Conservation (phyloP, 371 early-diverging fungal genomes). For the Parasitella parasitica region DNA sequence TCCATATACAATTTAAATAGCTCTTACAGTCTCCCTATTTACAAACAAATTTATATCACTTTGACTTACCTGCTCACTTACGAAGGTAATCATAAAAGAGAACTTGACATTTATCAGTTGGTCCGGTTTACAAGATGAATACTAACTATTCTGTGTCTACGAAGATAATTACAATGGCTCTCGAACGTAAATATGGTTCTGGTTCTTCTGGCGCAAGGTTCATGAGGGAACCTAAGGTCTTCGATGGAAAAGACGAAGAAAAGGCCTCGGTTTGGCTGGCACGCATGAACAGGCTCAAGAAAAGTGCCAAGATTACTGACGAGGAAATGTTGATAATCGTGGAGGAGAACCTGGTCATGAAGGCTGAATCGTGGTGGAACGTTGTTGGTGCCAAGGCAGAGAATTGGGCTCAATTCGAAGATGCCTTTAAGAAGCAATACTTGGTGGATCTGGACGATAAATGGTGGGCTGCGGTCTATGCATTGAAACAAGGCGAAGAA, state of each 20-base stretch:
- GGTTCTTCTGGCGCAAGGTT: not conserved
- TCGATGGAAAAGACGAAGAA: not conserved
- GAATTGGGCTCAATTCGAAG: not conserved
- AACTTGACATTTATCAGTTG: too few species aligned
- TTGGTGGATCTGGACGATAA: slow-evolving; percentile 14
- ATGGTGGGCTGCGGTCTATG: slow-evolving; percentile 3
- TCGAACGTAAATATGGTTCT: too few species aligned
- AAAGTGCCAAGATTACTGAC: not conserved
- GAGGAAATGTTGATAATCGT: slow-evolving; percentile 1
- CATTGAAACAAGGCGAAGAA: not conserved
- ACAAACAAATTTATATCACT: too few species aligned
- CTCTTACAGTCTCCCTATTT: too few species aligned
- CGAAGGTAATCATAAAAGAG: too few species aligned
- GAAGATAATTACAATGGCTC: too few species aligned
- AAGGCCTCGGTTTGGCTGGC: not conserved
- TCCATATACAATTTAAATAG: too few species aligned
- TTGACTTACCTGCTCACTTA: too few species aligned
- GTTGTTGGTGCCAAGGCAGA: too few species aligned
- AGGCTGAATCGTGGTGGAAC: too few species aligned
- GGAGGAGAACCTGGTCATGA: not conserved
- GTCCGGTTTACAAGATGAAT: too few species aligned
- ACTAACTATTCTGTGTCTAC: too few species aligned
- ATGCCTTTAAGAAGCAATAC: slow-evolving; percentile 19
- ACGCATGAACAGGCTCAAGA: not conserved
- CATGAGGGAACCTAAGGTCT: not conserved